Percentiles rank a stretch among this genome's conserved stretches.
Conservation (phyloP, 2,329 filamentous ascomycete species). For the Lojkania enalia region DNA sequence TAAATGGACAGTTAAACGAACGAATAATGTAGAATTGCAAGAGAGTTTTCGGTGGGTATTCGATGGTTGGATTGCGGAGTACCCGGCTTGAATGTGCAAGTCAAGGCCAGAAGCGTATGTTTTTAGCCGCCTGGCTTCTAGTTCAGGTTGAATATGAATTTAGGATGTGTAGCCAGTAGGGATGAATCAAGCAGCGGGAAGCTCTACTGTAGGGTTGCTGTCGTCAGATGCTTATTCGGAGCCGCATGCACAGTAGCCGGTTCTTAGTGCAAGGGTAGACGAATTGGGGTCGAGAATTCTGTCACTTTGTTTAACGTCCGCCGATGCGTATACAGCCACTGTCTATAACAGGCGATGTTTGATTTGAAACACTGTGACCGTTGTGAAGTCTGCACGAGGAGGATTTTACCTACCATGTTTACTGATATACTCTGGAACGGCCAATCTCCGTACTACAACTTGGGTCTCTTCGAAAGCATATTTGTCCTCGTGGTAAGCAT, state of each 20-base stretch:
- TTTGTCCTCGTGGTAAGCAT: constrained; percentile 36
- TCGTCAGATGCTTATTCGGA: constrained; percentile 45
- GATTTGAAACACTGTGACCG: too few relatives aligned
- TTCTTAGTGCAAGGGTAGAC: constrained; percentile 13
- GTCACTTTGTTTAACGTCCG: constrained; percentile 3
- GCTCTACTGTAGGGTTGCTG: constrained; percentile 35
- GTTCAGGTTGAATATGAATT: constrained; percentile 18
- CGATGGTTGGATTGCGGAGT: constrained; percentile 23
- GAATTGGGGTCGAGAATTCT: constrained; percentile 6
- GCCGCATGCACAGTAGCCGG: constrained; percentile 32
- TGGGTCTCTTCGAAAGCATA: constrained; percentile 13
- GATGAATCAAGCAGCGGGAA: constrained; percentile 23
- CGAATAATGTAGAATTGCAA: constrained; percentile 18
- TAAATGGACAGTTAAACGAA: constrained; percentile 7
- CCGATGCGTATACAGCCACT: constrained; percentile 5
- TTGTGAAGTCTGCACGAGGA: not conserved
- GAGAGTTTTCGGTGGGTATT: constrained; percentile 18
- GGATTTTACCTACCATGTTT: not conserved
- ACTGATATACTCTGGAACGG: constrained; percentile 16
- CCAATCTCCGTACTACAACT: not conserved
- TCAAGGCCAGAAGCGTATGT: constrained; percentile 23
- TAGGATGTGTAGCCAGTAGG: constrained; percentile 17
- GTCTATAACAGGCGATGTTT: not conserved
- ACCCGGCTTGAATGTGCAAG: constrained; percentile 16
- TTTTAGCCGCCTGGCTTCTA: constrained; percentile 36